These are phyloP conservation scores for Curvularia lunata DNA, from an alignment of 2,329 filamentous ascomycete genomes.

Conservation along the genomic window DNA sequence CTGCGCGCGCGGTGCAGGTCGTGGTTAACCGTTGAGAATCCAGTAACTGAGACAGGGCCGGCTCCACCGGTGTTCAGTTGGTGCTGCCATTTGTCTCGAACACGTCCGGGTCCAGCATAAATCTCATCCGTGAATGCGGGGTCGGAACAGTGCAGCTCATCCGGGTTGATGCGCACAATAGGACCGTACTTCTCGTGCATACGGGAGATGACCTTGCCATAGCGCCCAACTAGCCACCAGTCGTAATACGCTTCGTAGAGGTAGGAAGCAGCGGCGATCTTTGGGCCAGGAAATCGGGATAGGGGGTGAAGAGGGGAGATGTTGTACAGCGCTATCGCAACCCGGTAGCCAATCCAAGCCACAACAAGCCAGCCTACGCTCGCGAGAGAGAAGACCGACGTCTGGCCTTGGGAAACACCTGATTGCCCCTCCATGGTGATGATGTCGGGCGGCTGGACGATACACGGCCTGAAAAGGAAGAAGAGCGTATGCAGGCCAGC, in stretches of 20 bases:
- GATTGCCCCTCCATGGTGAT: constrained; percentile 27
- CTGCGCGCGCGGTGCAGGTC: constrained; percentile 43
- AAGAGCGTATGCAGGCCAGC: constrained; percentile 6
- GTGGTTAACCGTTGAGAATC: constrained; percentile 38
- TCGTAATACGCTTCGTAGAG: constrained; percentile 42
- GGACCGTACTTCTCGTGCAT: constrained; percentile 45
- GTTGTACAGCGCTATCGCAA: constrained; percentile 31
- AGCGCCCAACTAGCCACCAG: constrained; percentile 37
- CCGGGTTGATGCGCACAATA: constrained; percentile 40
- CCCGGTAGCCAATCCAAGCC: constrained; percentile 28
- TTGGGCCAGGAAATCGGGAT: constrained; percentile 37
- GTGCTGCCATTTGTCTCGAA: constrained; percentile 34
- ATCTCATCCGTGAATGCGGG: constrained; percentile 43
- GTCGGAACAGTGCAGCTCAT: constrained; percentile 44
- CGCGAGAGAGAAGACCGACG: constrained; percentile 21
- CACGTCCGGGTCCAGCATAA: constrained; percentile 36
- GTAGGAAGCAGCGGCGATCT: constrained; percentile 37
- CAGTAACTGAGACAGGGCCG: constrained; percentile 34
- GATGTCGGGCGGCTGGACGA: constrained; percentile 5
- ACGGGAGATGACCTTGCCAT: constrained; percentile 42
- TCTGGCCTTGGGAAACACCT: constrained; percentile 17
- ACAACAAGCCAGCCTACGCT: constrained; percentile 20
- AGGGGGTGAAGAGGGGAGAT: constrained; percentile 35
- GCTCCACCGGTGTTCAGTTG: constrained; percentile 34
- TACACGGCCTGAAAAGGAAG: constrained; percentile 15